A percentile compares a stretch with the other conserved stretches of the same genome.
These are phyloP conservation scores for Chaetomium strumarium DNA, from an alignment of 2,329 filamentous ascomycete genomes.

Conservation along the genomic window DNA sequence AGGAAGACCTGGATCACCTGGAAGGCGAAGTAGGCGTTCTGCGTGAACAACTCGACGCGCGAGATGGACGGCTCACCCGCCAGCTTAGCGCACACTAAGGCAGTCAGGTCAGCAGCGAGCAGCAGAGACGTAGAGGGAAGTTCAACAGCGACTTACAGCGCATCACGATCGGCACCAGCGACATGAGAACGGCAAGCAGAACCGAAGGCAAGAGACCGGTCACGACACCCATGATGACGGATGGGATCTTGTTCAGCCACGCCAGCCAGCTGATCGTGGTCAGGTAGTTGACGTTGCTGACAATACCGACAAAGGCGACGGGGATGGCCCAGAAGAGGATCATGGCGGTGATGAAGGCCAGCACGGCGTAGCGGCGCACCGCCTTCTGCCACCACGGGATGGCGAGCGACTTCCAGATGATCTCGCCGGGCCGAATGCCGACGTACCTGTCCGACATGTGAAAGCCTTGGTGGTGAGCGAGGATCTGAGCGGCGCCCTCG, in stretches of 20 bases:
- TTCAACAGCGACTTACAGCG: constrained; percentile 48
- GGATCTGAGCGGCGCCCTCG: constrained; percentile 77
- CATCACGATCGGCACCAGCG: constrained; percentile 76
- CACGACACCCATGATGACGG: constrained; percentile 69
- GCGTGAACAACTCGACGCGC: constrained; percentile 78
- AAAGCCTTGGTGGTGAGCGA: constrained; percentile 79
- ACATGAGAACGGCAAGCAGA: constrained; percentile 75
- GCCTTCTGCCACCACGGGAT: constrained; percentile 85
- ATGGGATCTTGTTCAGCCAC: constrained; percentile 68
- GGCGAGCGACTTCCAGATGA: constrained; percentile 81
- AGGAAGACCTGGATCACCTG: constrained; percentile 90
- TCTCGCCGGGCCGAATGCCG: constrained; percentile 72
- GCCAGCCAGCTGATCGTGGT: constrained; percentile 58
- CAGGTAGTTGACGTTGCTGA: constrained; percentile 77
- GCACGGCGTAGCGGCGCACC: constrained; percentile 61
- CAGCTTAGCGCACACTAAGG: constrained; percentile 65
- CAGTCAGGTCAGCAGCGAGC: neutral
- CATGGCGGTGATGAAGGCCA: constrained; percentile 66
- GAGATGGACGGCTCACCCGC: constrained; percentile 75
- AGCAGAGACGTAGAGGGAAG: neutral
- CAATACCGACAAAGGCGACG: constrained; percentile 72
- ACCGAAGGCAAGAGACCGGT: constrained; percentile 79
- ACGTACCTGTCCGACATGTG: constrained; percentile 84
- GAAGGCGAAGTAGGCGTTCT: constrained; percentile 88
- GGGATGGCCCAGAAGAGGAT: constrained; percentile 82